phyloP scores from a whole-genome alignment of 345 rosid species.

The Brassica incana region DNA sequence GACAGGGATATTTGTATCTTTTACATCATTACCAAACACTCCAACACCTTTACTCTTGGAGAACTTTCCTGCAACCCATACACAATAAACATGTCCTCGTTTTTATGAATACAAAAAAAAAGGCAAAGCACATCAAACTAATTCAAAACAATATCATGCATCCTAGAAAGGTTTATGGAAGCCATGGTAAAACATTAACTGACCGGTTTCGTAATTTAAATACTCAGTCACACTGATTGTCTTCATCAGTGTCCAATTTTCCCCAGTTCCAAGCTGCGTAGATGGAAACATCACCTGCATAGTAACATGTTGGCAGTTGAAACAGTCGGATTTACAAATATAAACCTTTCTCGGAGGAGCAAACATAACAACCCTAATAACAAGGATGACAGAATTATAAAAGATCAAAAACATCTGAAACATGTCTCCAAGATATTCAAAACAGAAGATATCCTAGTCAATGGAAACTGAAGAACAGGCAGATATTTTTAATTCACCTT shows the following conservation, averaged over 20 bases:
- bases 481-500: background rate
- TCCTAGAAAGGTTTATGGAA: background rate
- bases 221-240: constrained; percentile 93
- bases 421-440: background rate
- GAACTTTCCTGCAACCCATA: constrained; percentile 71
- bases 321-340: background rate
- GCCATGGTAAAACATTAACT: constrained; percentile 32
- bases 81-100: constrained; percentile 14
- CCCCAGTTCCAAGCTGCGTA: constrained; percentile 92
- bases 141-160: background rate
- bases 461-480: background rate
- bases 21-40: constrained; percentile 95
- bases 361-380: background rate
- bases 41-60: constrained; percentile 97
- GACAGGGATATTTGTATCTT: constrained; percentile 86
- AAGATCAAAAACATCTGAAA: background rate
- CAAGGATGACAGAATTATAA: constrained; percentile 8
- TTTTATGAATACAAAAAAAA: background rate
- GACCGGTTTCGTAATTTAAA: constrained; percentile 90
- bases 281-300: constrained; percentile 95
- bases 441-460: background rate
- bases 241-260: constrained; percentile 96
- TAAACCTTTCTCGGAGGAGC: background rate
- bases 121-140: constrained; percentile 9
- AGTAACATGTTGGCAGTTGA: constrained; percentile 21